Percentiles rank a stretch among this genome's conserved stretches.
phyloP scores from a whole-genome alignment of 176 grass and related monocot species.

The Oryza glumipatula region DNA sequence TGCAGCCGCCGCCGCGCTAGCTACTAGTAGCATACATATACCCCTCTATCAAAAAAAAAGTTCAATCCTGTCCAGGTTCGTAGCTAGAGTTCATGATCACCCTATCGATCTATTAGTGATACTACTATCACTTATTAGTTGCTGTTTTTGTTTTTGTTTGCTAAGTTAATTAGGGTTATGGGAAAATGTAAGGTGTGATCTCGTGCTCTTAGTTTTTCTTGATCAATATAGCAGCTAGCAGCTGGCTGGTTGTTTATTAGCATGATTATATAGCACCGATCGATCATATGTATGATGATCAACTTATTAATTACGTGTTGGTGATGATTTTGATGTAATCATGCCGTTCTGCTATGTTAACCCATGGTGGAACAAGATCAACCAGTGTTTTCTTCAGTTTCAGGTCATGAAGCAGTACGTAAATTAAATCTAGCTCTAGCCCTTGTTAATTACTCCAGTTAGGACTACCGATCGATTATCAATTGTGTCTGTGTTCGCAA shows the following conservation, averaged over 20 bases:
- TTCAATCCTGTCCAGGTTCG: too few relatives aligned
- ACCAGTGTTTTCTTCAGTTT: conserved; percentile 12
- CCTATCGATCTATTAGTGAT: too few relatives aligned
- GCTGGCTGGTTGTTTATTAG: neutral
- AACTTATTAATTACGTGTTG: neutral
- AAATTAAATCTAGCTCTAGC: neutral
- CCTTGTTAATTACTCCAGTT: neutral
- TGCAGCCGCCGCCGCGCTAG: neutral
- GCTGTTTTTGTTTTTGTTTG: neutral
- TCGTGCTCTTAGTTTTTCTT: neutral
- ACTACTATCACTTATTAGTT: neutral
- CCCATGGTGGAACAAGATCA: conserved; percentile 25
- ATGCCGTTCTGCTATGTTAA: conserved; percentile 23
- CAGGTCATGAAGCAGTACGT: neutral
- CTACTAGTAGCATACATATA: too few relatives aligned
- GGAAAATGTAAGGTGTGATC: neutral
- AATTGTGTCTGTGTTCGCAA: neutral
- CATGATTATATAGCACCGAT: neutral
- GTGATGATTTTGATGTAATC: conserved; percentile 34
- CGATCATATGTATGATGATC: neutral
- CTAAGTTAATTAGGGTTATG: neutral
- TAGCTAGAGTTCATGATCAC: too few relatives aligned
- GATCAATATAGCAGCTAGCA: neutral
- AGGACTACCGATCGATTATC: neutral
- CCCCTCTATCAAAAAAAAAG: too few relatives aligned